Percentiles rank a stretch among this genome's conserved stretches.
These are phyloP conservation scores for Pelargonium australe DNA, from an alignment of 441 rosid species.

Conservation along the genomic window DNA sequence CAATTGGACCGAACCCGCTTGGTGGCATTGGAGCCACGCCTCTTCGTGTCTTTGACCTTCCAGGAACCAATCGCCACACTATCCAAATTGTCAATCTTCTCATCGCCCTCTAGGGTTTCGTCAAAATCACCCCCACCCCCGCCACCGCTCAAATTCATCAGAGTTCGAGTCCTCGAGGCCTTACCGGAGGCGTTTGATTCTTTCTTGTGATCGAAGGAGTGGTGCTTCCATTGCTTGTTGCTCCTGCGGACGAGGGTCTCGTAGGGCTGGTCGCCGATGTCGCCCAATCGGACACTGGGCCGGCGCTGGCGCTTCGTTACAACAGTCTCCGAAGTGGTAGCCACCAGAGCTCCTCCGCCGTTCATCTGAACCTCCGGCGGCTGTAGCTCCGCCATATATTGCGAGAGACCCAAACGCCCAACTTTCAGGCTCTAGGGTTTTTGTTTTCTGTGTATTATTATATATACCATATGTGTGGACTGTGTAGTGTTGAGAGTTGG, in stretches of 20 bases:
- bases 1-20: constrained; percentile 48
- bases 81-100: not conserved
- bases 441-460: too few species aligned
- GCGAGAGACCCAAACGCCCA: not conserved
- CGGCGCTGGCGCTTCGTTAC: constrained; percentile 54
- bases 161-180: constrained; percentile 34
- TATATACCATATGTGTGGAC: too few species aligned
- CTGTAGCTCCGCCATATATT: not conserved
- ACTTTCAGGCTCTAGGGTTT: too few species aligned
- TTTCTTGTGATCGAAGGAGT: constrained; percentile 13
- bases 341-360: not conserved
- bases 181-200: constrained; percentile 18
- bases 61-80: constrained; percentile 11
- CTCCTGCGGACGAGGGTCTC: constrained; percentile 44
- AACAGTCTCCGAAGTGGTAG: constrained; percentile 22
- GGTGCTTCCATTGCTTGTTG: constrained; percentile 36
- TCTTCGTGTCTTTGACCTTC: constrained; percentile 31
- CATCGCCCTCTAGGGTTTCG: not conserved
- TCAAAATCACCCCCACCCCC: not conserved
- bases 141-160: constrained; percentile 25
- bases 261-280: constrained; percentile 51
- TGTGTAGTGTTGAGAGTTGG: too few species aligned
- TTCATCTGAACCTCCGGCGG: not conserved
- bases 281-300: constrained; percentile 70
- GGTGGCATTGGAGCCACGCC: constrained; percentile 13